Evolutionary conservation across 2,329 filamentous ascomycete genomes (phyloP).

Genomic region (Eurotiales sp.): DNA sequence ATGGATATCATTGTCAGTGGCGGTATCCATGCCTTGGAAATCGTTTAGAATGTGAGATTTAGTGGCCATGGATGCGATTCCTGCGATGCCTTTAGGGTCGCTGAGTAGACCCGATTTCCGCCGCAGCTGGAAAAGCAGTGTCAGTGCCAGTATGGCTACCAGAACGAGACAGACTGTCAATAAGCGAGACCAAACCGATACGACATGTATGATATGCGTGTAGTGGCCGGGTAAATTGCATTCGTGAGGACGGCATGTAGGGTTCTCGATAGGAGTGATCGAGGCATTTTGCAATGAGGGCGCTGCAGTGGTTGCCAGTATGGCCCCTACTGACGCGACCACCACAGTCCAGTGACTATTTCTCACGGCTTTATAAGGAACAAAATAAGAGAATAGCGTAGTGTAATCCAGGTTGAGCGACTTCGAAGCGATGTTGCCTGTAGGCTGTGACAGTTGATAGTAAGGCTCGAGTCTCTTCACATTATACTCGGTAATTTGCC

Average conservation of each 20-base stretch:
- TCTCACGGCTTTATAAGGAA: constrained; percentile 43
- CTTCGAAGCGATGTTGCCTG: constrained; percentile 28
- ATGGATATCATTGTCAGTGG: constrained; percentile 42
- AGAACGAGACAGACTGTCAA: constrained; percentile 38
- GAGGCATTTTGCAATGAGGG: constrained; percentile 47
- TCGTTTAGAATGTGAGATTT: constrained; percentile 49
- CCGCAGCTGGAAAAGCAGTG: constrained; percentile 44
- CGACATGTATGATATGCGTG: constrained; percentile 40
- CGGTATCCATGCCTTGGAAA: constrained; percentile 45
- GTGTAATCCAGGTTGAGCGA: constrained; percentile 50
- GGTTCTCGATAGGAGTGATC: constrained; percentile 35
- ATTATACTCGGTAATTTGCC: constrained; percentile 50
- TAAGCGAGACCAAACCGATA: constrained; percentile 43
- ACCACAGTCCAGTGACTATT: constrained; percentile 48
- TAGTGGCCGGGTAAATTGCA: constrained; percentile 24
- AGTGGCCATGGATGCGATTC: constrained; percentile 50
- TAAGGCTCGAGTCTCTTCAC: constrained; percentile 50
- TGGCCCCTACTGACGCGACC: constrained; percentile 42
- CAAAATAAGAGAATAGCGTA: constrained; percentile 45
- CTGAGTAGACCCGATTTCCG: constrained; percentile 47
- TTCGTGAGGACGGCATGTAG: constrained; percentile 24
- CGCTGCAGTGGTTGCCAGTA: constrained; percentile 44
- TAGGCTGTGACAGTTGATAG: constrained; percentile 38
- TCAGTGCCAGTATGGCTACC: constrained; percentile 39
- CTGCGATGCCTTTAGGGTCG: constrained; percentile 48